Evolutionary conservation across 108 stramenopile species (phyloP).

Genomic region (Fragilaria crotonensis): DNA sequence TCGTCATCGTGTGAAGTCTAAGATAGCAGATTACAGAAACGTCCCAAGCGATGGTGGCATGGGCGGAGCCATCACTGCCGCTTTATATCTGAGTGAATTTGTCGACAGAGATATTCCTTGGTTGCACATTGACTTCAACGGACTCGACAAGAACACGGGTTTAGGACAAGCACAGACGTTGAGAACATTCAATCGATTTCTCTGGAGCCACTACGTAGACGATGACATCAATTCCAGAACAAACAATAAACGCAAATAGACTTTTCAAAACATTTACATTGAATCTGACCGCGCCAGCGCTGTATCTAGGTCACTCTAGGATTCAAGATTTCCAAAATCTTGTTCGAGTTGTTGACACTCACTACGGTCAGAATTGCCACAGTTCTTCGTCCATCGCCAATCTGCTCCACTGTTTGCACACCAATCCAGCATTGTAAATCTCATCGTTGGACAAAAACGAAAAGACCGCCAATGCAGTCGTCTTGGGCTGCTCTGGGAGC

Average conservation of each 20-base stretch:
- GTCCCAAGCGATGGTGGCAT: conserved; percentile 10
- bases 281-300: neutral
- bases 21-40: conserved; percentile 30
- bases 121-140: conserved; percentile 19
- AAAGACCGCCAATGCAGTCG: conserved; percentile 54
- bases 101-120: conserved; percentile 13
- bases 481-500: conserved; percentile 42
- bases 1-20: conserved; percentile 19
- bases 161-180: conserved; percentile 15
- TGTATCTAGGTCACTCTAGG: no score
- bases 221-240: neutral
- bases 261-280: neutral
- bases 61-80: conserved; percentile 51
- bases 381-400: conserved; percentile 42
- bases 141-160: neutral
- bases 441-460: conserved; percentile 72
- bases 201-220: conserved; percentile 7
- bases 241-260: neutral
- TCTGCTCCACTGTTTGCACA: conserved; percentile 61
- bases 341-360: neutral
- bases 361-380: conserved; percentile 20
- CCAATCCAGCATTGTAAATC: conserved; percentile 79
- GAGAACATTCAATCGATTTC: conserved; percentile 5
- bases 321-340: neutral
- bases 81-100: conserved; percentile 40